Percentiles rank a stretch among this genome's conserved stretches.
phyloP scores from a whole-genome alignment of 805 yeast genomes.

The Grigorovia humatica region DNA sequence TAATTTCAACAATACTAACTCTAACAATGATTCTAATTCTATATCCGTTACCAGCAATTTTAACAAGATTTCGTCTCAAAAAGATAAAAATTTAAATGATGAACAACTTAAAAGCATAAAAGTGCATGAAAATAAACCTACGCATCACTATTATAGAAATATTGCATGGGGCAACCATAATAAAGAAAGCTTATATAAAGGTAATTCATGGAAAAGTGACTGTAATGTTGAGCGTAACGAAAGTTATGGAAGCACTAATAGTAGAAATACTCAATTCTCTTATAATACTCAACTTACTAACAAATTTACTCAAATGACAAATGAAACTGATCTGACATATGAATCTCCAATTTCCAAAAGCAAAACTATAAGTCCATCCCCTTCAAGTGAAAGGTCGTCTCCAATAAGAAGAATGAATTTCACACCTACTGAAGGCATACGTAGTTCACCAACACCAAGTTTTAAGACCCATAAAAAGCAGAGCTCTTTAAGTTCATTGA shows the following conservation, averaged over 20 bases:
- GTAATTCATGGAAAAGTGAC: not conserved
- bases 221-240: constrained; percentile 1
- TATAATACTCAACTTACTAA: constrained; percentile 10
- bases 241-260: constrained; percentile 6
- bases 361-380: constrained; percentile 11
- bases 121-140: constrained; percentile 5
- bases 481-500: constrained; percentile 22
- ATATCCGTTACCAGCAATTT: not conserved
- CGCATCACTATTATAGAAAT: not conserved
- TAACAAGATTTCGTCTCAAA: not conserved
- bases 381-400: not conserved
- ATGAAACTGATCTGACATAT: not conserved
- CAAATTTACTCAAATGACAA: not conserved
- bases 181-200: not conserved
- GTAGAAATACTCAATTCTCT: constrained; percentile 9
- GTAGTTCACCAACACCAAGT: constrained; percentile 6
- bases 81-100: not conserved
- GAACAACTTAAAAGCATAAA: not conserved
- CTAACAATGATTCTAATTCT: not conserved
- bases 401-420: not conserved
- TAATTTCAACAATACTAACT: not conserved
- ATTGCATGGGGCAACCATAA: not conserved
- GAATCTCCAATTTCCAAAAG: constrained; percentile 6
- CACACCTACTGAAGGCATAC: not conserved
- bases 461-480: constrained; percentile 20